Percentiles rank a stretch among this genome's conserved stretches.
These are phyloP conservation scores for Hura crepitans DNA, from an alignment of 441 rosid species.

Conservation along the genomic window DNA sequence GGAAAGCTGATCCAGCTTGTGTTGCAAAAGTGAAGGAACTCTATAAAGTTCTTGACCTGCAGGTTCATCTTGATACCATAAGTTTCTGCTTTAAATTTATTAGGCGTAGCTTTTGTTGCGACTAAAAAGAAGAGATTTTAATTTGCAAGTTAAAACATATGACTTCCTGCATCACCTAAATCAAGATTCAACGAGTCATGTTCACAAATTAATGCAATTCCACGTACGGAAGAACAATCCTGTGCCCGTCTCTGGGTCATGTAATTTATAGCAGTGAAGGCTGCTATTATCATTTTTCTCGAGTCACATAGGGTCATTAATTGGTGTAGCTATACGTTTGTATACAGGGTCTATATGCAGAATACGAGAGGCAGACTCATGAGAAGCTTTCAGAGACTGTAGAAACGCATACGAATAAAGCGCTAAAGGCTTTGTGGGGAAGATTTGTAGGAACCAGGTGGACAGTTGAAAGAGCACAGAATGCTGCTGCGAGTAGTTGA, in stretches of 20 bases:
- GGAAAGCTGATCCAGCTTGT: constrained; percentile 38
- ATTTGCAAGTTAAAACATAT: neutral
- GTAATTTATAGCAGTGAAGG: too few species aligned
- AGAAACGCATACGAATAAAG: constrained; percentile 41
- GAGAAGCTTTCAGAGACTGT: constrained; percentile 33
- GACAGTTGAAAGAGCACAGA: constrained; percentile 18
- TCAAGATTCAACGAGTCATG: too few species aligned
- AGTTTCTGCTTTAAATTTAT: neutral
- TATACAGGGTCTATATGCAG: constrained; percentile 35
- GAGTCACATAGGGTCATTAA: neutral
- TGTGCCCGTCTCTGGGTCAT: neutral
- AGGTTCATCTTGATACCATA: constrained; percentile 32
- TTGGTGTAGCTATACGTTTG: neutral
- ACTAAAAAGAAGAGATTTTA: neutral
- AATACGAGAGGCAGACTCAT: constrained; percentile 38
- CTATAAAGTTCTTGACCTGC: constrained; percentile 40
- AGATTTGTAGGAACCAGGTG: constrained; percentile 44
- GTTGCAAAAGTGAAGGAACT: constrained; percentile 50
- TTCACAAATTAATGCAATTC: neutral
- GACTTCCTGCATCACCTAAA: neutral
- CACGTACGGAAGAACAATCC: neutral
- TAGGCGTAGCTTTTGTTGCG: too few species aligned
- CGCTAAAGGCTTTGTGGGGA: constrained; percentile 42
- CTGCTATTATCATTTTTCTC: neutral
- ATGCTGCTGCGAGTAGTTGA: neutral